A percentile compares a stretch with the other conserved stretches of the same genome.
These are phyloP conservation scores for Eragrostis curvula DNA, from an alignment of 176 grass and related monocot species.

Conservation along the genomic window DNA sequence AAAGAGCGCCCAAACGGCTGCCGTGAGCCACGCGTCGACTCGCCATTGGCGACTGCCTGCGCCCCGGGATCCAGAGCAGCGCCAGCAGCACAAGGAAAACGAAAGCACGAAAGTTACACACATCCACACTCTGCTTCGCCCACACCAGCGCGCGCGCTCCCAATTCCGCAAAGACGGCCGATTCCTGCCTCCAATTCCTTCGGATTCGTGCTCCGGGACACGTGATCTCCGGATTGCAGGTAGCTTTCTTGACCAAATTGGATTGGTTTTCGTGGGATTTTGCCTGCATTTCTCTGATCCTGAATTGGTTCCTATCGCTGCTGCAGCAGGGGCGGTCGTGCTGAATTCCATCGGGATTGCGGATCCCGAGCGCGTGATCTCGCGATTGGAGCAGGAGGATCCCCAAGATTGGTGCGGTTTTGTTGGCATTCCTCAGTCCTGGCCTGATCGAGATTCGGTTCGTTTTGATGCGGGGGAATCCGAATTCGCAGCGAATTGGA, in stretches of 20 bases:
- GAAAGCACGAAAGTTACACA: slow-evolving; percentile 28
- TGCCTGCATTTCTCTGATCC: slow-evolving; percentile 14
- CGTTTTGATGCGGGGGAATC: too few relatives aligned
- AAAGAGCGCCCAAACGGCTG: background rate
- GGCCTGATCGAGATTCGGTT: slow-evolving; percentile 22
- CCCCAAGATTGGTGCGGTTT: background rate
- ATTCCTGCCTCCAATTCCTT: slow-evolving; percentile 11
- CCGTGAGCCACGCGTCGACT: slow-evolving; percentile 30
- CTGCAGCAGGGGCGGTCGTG: background rate
- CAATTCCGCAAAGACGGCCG: slow-evolving; percentile 13
- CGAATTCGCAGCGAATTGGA: slow-evolving; percentile 9
- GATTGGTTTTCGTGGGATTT: background rate
- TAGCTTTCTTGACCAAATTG: background rate
- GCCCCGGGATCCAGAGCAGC: slow-evolving; percentile 50
- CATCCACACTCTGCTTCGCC: slow-evolving; percentile 34
- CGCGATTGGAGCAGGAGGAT: background rate
- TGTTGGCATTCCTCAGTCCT: background rate
- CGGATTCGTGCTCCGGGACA: slow-evolving; percentile 5
- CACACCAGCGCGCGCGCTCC: background rate
- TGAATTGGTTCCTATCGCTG: slow-evolving; percentile 5
- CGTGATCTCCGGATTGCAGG: slow-evolving; percentile 18
- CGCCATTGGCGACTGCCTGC: slow-evolving; percentile 16
- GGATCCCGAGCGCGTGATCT: slow-evolving; percentile 6
- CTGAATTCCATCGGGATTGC: background rate
- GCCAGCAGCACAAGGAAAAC: slow-evolving; percentile 37